These are phyloP conservation scores for Oryza longistaminata DNA, from an alignment of 176 grass and related monocot species.

Conservation along the genomic window DNA sequence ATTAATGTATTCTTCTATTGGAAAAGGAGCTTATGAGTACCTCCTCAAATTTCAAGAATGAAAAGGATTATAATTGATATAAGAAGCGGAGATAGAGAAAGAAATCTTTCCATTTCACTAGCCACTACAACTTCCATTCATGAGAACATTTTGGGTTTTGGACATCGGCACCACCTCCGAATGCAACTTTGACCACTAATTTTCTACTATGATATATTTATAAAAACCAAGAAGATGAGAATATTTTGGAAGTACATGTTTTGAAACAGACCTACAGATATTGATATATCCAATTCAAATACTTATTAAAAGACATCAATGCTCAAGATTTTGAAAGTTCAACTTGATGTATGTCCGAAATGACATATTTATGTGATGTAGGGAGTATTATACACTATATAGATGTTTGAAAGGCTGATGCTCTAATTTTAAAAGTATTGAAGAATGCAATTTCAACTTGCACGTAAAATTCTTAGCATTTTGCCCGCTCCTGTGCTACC, in stretches of 20 bases:
- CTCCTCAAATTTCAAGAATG: neutral
- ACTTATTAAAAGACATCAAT: neutral
- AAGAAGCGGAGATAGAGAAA: neutral
- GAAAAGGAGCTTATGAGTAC: neutral
- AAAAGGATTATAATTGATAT: neutral
- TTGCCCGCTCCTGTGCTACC: neutral
- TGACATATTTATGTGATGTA: neutral
- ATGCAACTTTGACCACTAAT: no score
- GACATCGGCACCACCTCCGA: neutral
- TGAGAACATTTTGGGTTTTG: neutral
- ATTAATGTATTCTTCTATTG: neutral
- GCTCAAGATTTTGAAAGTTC: neutral
- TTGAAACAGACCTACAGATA: neutral
- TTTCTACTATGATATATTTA: no score
- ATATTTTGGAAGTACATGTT: neutral
- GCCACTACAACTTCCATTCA: neutral
- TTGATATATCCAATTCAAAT: neutral
- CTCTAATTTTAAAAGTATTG: neutral
- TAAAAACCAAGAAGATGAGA: neutral
- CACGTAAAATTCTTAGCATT: slow-evolving; percentile 15
- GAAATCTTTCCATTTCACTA: neutral
- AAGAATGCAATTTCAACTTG: neutral
- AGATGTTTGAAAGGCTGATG: neutral
- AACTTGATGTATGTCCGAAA: neutral
- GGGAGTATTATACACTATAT: neutral